Base-by-base conservation (phyloP, 2,329 filamentous ascomycete genomes). In the Lasiodiplodia citricola region DNA sequence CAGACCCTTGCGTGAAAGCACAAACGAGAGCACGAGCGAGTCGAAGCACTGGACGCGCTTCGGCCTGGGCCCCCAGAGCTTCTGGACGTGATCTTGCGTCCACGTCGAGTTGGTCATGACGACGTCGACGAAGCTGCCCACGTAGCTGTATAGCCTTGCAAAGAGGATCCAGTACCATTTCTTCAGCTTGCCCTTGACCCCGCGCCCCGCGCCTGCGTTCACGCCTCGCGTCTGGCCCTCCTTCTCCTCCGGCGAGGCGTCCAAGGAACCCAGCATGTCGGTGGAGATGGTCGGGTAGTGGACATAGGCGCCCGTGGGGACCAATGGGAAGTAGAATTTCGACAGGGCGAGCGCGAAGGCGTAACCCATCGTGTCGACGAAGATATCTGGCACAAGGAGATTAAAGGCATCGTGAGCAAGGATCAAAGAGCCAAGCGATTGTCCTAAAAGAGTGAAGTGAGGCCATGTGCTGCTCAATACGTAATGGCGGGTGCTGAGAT, bases 201-300 rank as follows among this genome's bases (percentile, higher is more conserved):
- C 95, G 37, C 84, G 85, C 2, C 94, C 95, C 67, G 92, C 87
- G 38, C 95, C 94, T 4, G 94, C 92, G 77, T 98, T 96, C 68
- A 97, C 85, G 2, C 95, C 80, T n/a, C 60, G 67, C 13, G 47
- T 64, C n/a, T 56, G 38, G 38, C 67, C 67, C 23, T 68, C 67
- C 16, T 58, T 44, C 35, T 65, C 51, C n/a, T 57, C 51, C 13
- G n/a, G 16, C 88, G 90, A 67, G 78, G 91, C 58, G 84, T 87
- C 41, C 4, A 97, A 88, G 21, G 92, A 95, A 25, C 89, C 87
- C 4, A 99, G 88, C 96, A 99, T 99, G 76, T 99, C 96, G 63
- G 94, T 99, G 3, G 94, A 97, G 66, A 99, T 99, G 68, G 95
- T 98, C 0, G 96, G 96, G 78, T 98, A 99, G 82, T 99, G 96